Percentiles rank a stretch among this genome's conserved stretches.
phyloP scores from a whole-genome alignment of 345 rosid species.

The Hevea brasiliensis region DNA sequence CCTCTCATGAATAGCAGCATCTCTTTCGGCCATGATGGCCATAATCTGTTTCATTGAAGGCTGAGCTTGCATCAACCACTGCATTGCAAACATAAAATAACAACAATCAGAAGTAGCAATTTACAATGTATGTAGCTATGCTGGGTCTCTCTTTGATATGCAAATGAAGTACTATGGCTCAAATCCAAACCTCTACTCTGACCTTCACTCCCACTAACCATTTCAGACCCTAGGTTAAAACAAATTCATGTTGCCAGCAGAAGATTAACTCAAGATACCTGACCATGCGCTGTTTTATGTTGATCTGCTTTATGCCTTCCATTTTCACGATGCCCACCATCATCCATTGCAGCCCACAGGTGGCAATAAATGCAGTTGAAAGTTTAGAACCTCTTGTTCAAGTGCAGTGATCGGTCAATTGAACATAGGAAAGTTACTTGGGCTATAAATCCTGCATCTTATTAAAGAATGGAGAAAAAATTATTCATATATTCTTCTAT shows the following conservation, averaged over 20 bases:
- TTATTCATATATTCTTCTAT: not conserved
- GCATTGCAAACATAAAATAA: slow-evolving; percentile 29
- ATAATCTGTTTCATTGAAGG: slow-evolving; percentile 99
- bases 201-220: not conserved
- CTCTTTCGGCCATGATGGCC: slow-evolving; percentile 94
- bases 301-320: slow-evolving; percentile 82
- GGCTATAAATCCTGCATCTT: slow-evolving; percentile 21
- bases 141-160: too few relatives aligned
- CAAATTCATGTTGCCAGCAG: not conserved
- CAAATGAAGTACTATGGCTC: not conserved
- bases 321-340: slow-evolving; percentile 88
- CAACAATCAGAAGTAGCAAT: slow-evolving; percentile 17
- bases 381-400: slow-evolving; percentile 6
- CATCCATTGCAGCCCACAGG: slow-evolving; percentile 62
- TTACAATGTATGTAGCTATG: too few relatives aligned
- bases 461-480: not conserved
- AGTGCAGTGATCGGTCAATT: slow-evolving; percentile 21
- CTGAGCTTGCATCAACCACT: slow-evolving; percentile 95
- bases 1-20: slow-evolving; percentile 90
- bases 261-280: slow-evolving; percentile 48
- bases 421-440: slow-evolving; percentile 15
- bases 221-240: not conserved
- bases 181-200: not conserved
- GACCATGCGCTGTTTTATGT: slow-evolving; percentile 76
- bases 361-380: slow-evolving; percentile 9